These are phyloP conservation scores for Ceratocystis diversiconidia DNA, from an alignment of 2,329 filamentous ascomycete species.

Conservation along the genomic window DNA sequence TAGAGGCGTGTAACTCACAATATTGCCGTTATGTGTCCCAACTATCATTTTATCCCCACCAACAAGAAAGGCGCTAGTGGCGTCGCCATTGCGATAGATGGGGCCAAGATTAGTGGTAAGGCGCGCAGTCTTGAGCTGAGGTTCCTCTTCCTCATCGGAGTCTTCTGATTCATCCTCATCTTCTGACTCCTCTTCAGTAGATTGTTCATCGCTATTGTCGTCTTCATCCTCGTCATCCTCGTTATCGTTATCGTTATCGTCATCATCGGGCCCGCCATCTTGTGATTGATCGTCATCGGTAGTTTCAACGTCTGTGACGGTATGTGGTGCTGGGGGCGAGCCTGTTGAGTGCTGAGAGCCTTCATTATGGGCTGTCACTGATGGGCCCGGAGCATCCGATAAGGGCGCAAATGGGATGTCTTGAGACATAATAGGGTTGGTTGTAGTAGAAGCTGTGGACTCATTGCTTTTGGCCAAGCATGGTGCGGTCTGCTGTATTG, in stretches of 20 bases:
- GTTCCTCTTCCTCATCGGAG: constrained; percentile 74
- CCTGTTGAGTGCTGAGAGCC: background rate
- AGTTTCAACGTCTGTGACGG: background rate
- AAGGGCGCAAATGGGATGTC: background rate
- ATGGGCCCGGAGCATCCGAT: background rate
- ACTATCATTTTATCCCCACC: constrained; percentile 95
- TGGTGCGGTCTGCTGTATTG: background rate
- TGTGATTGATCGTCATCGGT: background rate
- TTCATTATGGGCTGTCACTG: background rate
- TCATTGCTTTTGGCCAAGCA: background rate
- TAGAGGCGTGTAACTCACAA: constrained; percentile 42
- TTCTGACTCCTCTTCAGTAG: constrained; percentile 27
- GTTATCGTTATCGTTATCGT: constrained; percentile 20
- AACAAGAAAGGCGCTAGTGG: constrained; percentile 79
- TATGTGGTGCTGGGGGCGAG: background rate
- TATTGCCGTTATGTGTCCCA: constrained; percentile 92
- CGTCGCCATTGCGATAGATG: constrained; percentile 88
- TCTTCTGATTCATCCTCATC: constrained; percentile 60
- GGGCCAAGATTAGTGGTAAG: constrained; percentile 65
- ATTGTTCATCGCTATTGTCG: constrained; percentile 28
- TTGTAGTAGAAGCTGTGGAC: background rate
- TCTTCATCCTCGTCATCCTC: constrained; percentile 25
- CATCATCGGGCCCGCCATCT: constrained; percentile 17
- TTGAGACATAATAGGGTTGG: background rate
- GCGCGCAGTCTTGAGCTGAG: constrained; percentile 80